Conservation (phyloP, 1,284 basidiomycete genomes). For the Leccinum subfulvum region DNA sequence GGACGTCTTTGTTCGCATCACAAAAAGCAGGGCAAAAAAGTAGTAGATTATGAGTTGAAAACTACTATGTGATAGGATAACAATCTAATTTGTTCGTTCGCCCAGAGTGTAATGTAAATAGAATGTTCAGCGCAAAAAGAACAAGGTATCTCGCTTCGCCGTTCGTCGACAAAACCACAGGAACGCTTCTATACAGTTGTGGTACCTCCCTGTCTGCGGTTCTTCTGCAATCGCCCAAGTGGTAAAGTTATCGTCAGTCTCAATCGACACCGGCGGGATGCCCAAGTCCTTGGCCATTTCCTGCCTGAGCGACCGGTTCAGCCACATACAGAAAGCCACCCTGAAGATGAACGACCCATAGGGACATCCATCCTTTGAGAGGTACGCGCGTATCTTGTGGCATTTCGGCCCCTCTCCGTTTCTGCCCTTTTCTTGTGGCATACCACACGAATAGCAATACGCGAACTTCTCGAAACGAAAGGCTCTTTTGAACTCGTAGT, state of each 20-base stretch:
- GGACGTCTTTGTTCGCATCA: background rate
- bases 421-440: slow-evolving; percentile 7
- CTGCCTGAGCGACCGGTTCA: background rate
- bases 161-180: background rate
- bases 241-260: background rate
- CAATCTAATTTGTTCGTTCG: too few relatives aligned
- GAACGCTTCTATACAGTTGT: background rate
- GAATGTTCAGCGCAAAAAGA: background rate
- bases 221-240: background rate
- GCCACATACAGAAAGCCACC: background rate
- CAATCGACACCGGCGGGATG: background rate
- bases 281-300: background rate
- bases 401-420: slow-evolving; percentile 11
- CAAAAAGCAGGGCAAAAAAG: background rate
- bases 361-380: background rate
- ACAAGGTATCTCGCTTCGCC: background rate
- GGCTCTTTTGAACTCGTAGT: background rate
- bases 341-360: slow-evolving; percentile 3
- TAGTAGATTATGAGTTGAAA: background rate
- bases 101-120: too few relatives aligned
- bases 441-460: slow-evolving; percentile 11
- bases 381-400: background rate
- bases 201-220: background rate
- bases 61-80: too few relatives aligned
- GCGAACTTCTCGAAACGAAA: slow-evolving; percentile 1